phyloP scores from a whole-genome alignment of 306 rosid species.

The Cicer bijugum region DNA sequence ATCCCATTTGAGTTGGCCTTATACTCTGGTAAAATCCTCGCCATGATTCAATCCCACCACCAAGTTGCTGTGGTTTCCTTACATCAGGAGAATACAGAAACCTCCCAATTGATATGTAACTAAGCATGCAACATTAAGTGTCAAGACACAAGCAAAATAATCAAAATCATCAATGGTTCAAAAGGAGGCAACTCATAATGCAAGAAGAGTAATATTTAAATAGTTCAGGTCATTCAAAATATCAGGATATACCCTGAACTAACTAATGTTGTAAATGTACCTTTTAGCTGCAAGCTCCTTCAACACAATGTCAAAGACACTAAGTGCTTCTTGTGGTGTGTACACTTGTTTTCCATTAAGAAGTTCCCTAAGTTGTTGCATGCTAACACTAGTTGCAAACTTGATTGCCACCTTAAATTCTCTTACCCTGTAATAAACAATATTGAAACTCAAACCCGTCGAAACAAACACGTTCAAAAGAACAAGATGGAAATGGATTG shows the following conservation, averaged over 20 bases:
- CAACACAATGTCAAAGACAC: constrained; percentile 55
- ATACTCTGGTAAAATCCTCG: constrained; percentile 63
- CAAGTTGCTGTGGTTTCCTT: constrained; percentile 52
- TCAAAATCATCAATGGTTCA: background rate
- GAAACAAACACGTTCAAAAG: background rate
- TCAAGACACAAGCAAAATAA: constrained; percentile 8
- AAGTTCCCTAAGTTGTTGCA: constrained; percentile 55
- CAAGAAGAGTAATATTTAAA: no score
- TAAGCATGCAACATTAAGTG: constrained; percentile 26
- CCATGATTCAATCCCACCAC: constrained; percentile 63
- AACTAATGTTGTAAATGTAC: constrained; percentile 31
- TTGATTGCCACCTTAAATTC: constrained; percentile 51
- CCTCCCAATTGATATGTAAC: constrained; percentile 53
- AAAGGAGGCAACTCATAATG: background rate
- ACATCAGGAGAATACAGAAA: constrained; percentile 54
- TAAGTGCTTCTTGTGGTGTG: constrained; percentile 54
- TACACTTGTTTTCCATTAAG: constrained; percentile 51
- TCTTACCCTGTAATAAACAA: constrained; percentile 42
- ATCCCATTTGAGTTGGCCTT: constrained; percentile 65
- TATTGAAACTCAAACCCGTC: background rate
- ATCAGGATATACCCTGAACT: no score
- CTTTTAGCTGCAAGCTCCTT: constrained; percentile 55
- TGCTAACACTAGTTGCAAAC: constrained; percentile 49
- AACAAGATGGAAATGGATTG: background rate
- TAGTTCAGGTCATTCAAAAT: no score